Percentiles rank a stretch among this genome's conserved stretches.
Evolutionary conservation across 75 land plant species (phyloP).

Genomic region (Pinus tabuliformis): DNA sequence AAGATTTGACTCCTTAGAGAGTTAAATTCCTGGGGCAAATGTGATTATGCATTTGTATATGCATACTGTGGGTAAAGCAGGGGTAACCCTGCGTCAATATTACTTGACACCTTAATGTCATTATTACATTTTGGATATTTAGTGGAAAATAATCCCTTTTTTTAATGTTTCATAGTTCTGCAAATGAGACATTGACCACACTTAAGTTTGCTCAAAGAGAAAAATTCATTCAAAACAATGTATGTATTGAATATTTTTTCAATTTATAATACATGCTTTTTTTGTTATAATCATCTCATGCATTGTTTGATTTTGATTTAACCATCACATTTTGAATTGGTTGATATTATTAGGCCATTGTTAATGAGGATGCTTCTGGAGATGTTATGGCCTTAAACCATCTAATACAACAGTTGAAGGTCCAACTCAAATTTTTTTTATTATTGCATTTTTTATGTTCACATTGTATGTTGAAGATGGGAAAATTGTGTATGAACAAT

Average conservation of each 20-base stretch:
- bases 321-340: background rate
- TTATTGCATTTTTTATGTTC: background rate
- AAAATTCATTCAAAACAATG: constrained; percentile 96
- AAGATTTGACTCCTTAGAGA: too few species aligned
- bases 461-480: constrained; percentile 2
- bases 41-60: too few species aligned
- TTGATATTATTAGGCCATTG: constrained; percentile 58
- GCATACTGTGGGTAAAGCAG: too few species aligned
- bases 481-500: background rate
- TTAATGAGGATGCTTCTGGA: constrained; percentile 94
- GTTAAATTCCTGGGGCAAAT: too few species aligned
- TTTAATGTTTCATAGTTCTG: constrained; percentile 51
- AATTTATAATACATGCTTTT: background rate
- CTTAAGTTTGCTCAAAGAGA: constrained; percentile 98
- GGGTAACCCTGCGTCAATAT: too few species aligned
- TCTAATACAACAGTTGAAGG: constrained; percentile 82
- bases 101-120: background rate
- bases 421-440: constrained; percentile 2
- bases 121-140: background rate
- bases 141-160: constrained; percentile 1
- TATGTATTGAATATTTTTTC: constrained; percentile 20
- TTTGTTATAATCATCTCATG: background rate
- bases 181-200: constrained; percentile 91
- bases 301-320: background rate
- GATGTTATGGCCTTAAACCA: constrained; percentile 65